A percentile compares a stretch with the other conserved stretches of the same genome.
These are phyloP conservation scores for Lactifluus hygrophoroides DNA, from an alignment of 768 basidiomycete species.

Conservation along the genomic window DNA sequence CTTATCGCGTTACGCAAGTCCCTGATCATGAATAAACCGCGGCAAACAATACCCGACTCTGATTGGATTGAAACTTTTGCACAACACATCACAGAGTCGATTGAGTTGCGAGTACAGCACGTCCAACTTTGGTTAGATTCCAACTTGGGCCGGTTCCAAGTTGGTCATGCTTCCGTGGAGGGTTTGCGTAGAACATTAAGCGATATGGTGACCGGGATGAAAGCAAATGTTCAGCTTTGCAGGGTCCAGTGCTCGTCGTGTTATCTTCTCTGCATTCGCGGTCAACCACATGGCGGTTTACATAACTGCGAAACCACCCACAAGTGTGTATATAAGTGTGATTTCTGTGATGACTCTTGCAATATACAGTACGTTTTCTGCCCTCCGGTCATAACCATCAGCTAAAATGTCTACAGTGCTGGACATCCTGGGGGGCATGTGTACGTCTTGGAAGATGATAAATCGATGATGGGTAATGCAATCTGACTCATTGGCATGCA, in stretches of 20 bases:
- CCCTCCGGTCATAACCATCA: neutral
- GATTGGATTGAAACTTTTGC: slow-evolving; percentile 34
- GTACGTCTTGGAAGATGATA: slow-evolving; percentile 28
- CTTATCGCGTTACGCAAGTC: slow-evolving; percentile 22
- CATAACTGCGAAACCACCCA: slow-evolving; percentile 45
- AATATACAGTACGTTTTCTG: slow-evolving; percentile 35
- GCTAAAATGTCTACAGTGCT: slow-evolving; percentile 31
- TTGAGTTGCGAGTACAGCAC: slow-evolving; percentile 37
- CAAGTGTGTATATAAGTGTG: slow-evolving; percentile 36
- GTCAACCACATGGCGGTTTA: slow-evolving; percentile 36
- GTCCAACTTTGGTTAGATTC: slow-evolving; percentile 43
- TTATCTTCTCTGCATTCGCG: slow-evolving; percentile 39
- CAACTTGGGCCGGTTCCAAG: slow-evolving; percentile 41
- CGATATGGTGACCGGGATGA: slow-evolving; percentile 35
- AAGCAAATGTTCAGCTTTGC: slow-evolving; percentile 40
- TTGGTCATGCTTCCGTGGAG: slow-evolving; percentile 36
- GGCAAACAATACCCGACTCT: slow-evolving; percentile 31
- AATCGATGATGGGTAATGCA: no score
- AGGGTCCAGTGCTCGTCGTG: slow-evolving; percentile 38
- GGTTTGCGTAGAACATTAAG: slow-evolving; percentile 38
- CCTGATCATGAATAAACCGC: slow-evolving; percentile 29
- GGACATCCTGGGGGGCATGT: slow-evolving; percentile 49
- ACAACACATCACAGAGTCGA: slow-evolving; percentile 32
- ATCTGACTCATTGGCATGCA: slow-evolving; percentile 37
- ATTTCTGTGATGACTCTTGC: slow-evolving; percentile 36